Evolutionary conservation across 2,329 filamentous ascomycete genomes (phyloP).

Genomic region (Clonostachys solani): DNA sequence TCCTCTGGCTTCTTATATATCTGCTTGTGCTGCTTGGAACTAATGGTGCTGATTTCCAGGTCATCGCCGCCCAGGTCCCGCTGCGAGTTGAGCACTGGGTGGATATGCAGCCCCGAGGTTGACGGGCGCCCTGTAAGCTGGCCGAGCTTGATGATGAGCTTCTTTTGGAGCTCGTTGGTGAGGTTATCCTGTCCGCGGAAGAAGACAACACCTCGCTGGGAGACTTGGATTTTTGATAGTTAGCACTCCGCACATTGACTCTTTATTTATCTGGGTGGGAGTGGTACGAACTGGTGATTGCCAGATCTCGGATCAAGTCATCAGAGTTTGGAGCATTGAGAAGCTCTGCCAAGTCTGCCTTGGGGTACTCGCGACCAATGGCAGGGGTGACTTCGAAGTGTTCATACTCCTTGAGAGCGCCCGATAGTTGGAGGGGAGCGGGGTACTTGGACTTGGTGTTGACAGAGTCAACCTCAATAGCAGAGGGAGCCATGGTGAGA

Average conservation of each 20-base stretch:
- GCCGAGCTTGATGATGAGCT: constrained; percentile 54
- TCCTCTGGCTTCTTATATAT: constrained; percentile 7
- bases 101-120: constrained; percentile 54
- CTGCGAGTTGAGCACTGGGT: constrained; percentile 50
- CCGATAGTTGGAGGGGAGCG: constrained; percentile 5
- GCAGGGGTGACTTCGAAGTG: constrained; percentile 35
- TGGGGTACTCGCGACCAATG: constrained; percentile 39
- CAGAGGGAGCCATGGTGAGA: too few relatives aligned
- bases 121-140: constrained; percentile 54
- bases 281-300: neutral
- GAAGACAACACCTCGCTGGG: constrained; percentile 60
- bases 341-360: neutral
- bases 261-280: neutral
- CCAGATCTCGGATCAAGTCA: neutral
- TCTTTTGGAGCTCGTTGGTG: constrained; percentile 55
- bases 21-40: constrained; percentile 21
- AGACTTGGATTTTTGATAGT: constrained; percentile 35
- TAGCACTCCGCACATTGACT: too few relatives aligned
- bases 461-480: too few relatives aligned
- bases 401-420: constrained; percentile 5
- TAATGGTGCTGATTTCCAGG: constrained; percentile 56
- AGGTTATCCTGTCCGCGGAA: constrained; percentile 56
- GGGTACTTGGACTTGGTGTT: neutral
- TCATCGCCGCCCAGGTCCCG: constrained; percentile 36
- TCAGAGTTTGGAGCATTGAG: neutral